Percentiles rank a stretch among this genome's conserved stretches.
Evolutionary conservation across 805 yeast species (phyloP).

Genomic region (Myxozyma monticola): DNA sequence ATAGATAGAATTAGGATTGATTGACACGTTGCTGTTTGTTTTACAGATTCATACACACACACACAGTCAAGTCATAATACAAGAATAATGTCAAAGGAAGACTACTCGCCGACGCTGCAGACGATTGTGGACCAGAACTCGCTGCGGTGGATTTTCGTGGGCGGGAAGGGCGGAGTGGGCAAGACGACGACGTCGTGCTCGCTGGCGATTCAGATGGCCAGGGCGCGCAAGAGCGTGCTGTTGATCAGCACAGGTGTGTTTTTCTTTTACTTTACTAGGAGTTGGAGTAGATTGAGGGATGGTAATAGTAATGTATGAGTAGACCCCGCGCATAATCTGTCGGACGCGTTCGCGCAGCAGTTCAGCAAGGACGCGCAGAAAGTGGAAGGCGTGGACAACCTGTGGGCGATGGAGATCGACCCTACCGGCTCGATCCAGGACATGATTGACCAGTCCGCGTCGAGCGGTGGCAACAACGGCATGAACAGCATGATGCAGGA

Average conservation of each 20-base stretch:
- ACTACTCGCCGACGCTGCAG: constrained; percentile 45
- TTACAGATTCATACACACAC: background rate
- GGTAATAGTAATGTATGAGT: constrained; percentile 43
- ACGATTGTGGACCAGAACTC: constrained; percentile 46
- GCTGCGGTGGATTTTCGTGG: constrained; percentile 95
- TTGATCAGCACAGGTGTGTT: constrained; percentile 49
- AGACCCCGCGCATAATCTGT: constrained; percentile 97
- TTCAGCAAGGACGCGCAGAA: constrained; percentile 95
- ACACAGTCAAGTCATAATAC: background rate
- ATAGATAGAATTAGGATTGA: too few relatives aligned
- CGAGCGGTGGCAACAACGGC: constrained; percentile 45
- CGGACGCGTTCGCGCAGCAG: constrained; percentile 98
- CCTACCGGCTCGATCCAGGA: constrained; percentile 93
- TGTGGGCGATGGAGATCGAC: constrained; percentile 98
- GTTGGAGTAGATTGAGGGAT: background rate
- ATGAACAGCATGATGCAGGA: constrained; percentile 72
- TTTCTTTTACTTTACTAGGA: background rate
- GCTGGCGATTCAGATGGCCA: constrained; percentile 88
- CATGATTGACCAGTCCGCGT: constrained; percentile 56
- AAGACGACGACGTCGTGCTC: constrained; percentile 97
- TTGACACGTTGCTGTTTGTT: too few relatives aligned
- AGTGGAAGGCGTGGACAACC: constrained; percentile 83
- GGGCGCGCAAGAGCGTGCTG: constrained; percentile 77
- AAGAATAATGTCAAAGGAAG: constrained; percentile 20
- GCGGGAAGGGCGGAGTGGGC: constrained; percentile 99